These are phyloP conservation scores for Cercophora samala DNA, from an alignment of 495 filamentous ascomycete genomes.

Conservation along the genomic window DNA sequence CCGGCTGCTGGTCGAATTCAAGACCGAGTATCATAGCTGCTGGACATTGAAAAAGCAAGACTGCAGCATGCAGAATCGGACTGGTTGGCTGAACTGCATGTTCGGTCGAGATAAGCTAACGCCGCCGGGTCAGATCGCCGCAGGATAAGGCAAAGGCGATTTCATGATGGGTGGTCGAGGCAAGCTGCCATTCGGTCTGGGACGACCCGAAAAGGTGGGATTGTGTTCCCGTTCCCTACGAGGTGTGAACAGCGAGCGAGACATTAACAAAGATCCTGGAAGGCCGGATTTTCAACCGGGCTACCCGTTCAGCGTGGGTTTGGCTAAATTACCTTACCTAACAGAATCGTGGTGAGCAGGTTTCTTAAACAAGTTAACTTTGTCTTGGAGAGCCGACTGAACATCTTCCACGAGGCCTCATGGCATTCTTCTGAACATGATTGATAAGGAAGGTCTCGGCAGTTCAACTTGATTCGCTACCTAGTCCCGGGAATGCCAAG, in stretches of 20 bases:
- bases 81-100: not conserved
- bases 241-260: not conserved
- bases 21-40: not conserved
- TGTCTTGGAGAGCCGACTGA: not conserved
- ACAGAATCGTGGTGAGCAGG: not conserved
- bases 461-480: not conserved
- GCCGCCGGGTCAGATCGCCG: slow-evolving; percentile 5
- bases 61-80: slow-evolving; percentile 1
- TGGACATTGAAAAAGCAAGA: slow-evolving; percentile 1
- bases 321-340: not conserved
- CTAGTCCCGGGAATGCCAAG: not conserved
- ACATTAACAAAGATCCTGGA: not conserved
- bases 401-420: not conserved
- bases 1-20: not conserved
- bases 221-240: not conserved
- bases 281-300: not conserved
- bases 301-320: not conserved
- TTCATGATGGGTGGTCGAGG: not conserved
- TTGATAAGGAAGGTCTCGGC: not conserved
- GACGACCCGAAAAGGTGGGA: not conserved
- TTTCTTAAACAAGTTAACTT: not conserved
- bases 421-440: not conserved
- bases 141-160: not conserved
- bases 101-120: not conserved
- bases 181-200: not conserved